phyloP scores from a whole-genome alignment of 768 basidiomycete species.

The Tricholoma terreum region DNA sequence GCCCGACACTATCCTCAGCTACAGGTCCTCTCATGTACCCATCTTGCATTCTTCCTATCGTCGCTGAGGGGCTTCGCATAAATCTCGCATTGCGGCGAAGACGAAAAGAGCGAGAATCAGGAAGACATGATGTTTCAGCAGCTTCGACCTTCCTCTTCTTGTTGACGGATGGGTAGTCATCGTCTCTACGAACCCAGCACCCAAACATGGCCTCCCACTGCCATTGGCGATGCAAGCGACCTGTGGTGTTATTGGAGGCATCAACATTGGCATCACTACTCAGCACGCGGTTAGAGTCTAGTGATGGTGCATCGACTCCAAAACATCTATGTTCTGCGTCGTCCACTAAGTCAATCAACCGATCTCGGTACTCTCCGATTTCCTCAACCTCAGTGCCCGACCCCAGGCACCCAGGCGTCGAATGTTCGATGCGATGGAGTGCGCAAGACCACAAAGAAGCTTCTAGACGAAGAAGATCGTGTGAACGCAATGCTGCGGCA shows the following conservation, averaged over 20 bases:
- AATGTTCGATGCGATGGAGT: constrained; percentile 43
- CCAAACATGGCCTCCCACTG: constrained; percentile 47
- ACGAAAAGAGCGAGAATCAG: background rate
- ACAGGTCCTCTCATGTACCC: background rate
- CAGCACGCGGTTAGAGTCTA: background rate
- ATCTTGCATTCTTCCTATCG: background rate
- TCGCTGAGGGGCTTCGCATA: background rate
- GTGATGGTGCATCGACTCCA: constrained; percentile 16
- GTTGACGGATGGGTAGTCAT: constrained; percentile 1
- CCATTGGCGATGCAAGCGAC: constrained; percentile 28
- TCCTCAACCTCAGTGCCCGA: constrained; percentile 16
- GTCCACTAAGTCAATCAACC: constrained; percentile 45
- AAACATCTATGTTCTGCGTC: constrained; percentile 51
- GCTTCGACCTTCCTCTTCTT: constrained; percentile 11
- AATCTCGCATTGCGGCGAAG: background rate
- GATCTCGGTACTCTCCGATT: constrained; percentile 33
- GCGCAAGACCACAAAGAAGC: constrained; percentile 53
- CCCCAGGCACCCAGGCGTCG: constrained; percentile 16
- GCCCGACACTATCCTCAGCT: background rate
- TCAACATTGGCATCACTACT: background rate
- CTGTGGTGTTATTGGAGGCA: background rate
- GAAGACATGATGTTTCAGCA: background rate
- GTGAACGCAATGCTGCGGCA: constrained; percentile 26
- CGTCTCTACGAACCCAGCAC: constrained; percentile 38
- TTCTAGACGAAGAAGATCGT: constrained; percentile 39